Conservation (phyloP, 192 early-diverging fungal species). For the Rhizophagus sp. region DNA sequence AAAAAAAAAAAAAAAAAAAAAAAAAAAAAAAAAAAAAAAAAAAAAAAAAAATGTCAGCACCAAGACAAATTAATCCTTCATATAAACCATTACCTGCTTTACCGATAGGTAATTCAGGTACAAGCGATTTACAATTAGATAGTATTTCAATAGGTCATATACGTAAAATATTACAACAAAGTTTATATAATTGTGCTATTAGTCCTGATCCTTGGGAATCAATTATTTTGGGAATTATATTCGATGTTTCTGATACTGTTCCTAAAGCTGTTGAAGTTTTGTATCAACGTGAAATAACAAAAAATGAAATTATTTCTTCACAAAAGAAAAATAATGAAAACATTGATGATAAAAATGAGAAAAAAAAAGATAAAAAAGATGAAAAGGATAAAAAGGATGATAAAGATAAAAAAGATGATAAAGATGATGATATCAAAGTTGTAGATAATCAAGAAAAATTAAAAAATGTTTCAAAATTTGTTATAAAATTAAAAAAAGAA, state of each 20-base stretch:
- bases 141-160: slow-evolving; percentile 8
- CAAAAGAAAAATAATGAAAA: neutral
- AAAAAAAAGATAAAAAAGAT: neutral
- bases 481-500: slow-evolving; percentile 4
- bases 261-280: neutral
- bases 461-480: neutral
- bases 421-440: too few species aligned
- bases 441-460: neutral
- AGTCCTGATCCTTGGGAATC: slow-evolving; percentile 7
- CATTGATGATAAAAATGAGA: neutral
- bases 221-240: slow-evolving; percentile 1
- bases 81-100: slow-evolving; percentile 10
- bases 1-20: too few species aligned
- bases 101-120: neutral
- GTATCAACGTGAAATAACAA: neutral
- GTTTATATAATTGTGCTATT: neutral
- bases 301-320: neutral
- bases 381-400: neutral
- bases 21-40: too few species aligned
- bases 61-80: neutral
- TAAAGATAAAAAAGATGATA: too few species aligned
- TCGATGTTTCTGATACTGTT: neutral
- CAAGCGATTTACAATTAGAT: slow-evolving; percentile 11
- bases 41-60: neutral
- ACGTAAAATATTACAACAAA: slow-evolving; percentile 9